Percentiles rank a stretch among this genome's conserved stretches.
Evolutionary conservation across 352 stramenopile genomes (phyloP).

Genomic region (Globisporangium lucens): DNA sequence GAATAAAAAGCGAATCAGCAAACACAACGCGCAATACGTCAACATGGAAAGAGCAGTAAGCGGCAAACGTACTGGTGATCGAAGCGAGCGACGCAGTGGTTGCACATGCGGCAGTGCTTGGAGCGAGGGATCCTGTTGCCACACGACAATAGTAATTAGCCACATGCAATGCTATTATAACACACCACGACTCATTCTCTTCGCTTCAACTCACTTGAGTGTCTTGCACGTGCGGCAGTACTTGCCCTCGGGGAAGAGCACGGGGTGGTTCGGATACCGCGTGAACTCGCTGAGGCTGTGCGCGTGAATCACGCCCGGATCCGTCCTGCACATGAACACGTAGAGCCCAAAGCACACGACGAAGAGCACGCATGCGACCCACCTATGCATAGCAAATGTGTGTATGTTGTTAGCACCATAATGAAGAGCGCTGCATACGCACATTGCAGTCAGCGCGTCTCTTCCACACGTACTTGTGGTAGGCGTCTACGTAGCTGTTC

Average conservation of each 20-base stretch:
- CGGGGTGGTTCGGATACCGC: conserved; percentile 71
- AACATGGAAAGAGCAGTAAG: too few species aligned
- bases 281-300: conserved; percentile 49
- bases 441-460: not conserved
- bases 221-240: conserved; percentile 88
- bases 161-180: too few species aligned
- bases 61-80: conserved; percentile 79
- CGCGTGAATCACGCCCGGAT: conserved; percentile 71
- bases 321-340: conserved; percentile 55
- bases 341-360: conserved; percentile 59
- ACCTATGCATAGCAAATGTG: conserved; percentile 24
- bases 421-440: not conserved
- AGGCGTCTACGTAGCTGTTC: conserved; percentile 53
- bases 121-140: conserved; percentile 65
- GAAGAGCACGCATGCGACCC: conserved; percentile 49
- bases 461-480: conserved; percentile 52
- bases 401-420: not conserved
- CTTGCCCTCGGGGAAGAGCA: conserved; percentile 78
- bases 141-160: not conserved
- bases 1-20: not conserved
- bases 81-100: conserved; percentile 85
- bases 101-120: conserved; percentile 89
- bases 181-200: not conserved
- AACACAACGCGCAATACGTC: not conserved
- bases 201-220: conserved; percentile 51